phyloP scores from a whole-genome alignment of 2,329 filamentous ascomycete species.

The Fusarium burgessii region DNA sequence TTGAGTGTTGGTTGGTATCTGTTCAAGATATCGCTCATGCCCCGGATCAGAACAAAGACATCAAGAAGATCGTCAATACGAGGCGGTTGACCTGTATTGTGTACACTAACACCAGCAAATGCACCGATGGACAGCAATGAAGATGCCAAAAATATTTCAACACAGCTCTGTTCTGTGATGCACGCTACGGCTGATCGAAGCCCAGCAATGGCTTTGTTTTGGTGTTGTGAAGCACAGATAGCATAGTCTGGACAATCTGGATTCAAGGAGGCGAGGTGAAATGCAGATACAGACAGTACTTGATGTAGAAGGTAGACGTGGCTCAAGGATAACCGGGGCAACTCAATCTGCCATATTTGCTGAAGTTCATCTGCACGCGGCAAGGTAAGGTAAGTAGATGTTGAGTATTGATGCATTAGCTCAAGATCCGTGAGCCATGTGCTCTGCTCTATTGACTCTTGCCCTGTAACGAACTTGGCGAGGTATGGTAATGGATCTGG shows the following conservation, averaged over 20 bases:
- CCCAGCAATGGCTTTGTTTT: constrained; percentile 49
- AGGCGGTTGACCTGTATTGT: constrained; percentile 33
- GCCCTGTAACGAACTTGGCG: constrained; percentile 39
- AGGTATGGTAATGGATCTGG: constrained; percentile 42
- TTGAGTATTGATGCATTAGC: constrained; percentile 53
- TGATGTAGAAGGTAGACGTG: constrained; percentile 50
- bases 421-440: constrained; percentile 53
- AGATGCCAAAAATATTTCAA: constrained; percentile 50
- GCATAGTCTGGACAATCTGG: constrained; percentile 41
- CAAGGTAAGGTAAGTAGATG: constrained; percentile 48
- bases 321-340: constrained; percentile 44
- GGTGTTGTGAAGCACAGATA: constrained; percentile 50
- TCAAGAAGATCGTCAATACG: constrained; percentile 50
- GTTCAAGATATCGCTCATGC: constrained; percentile 49
- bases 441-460: constrained; percentile 26
- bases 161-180: constrained; percentile 48
- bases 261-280: constrained; percentile 46
- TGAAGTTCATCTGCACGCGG: constrained; percentile 46
- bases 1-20: constrained; percentile 36
- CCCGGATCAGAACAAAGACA: constrained; percentile 48
- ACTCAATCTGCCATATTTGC: constrained; percentile 49
- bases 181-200: constrained; percentile 45
- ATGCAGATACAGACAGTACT: constrained; percentile 48
- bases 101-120: constrained; percentile 45
- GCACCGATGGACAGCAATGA: constrained; percentile 50